phyloP scores from a whole-genome alignment of 1,139 yeast species.

The Geotrichum fermentans region DNA sequence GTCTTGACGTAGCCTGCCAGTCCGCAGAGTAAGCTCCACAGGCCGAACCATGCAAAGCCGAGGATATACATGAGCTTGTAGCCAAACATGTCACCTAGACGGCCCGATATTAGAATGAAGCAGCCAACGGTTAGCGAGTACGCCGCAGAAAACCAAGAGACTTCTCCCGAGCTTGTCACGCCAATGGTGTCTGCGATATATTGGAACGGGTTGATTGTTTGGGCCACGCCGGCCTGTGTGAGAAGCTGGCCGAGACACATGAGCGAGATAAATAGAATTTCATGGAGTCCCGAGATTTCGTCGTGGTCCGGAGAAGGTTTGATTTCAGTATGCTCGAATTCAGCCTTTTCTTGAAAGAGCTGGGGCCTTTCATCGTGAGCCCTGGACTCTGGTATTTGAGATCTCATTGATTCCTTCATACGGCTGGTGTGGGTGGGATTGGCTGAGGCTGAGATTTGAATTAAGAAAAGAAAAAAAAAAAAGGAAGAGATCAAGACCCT shows the following conservation, averaged over 20 bases:
- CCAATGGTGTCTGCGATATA: conserved; percentile 43
- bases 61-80: conserved; percentile 46
- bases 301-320: conserved; percentile 3
- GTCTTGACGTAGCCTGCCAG: conserved; percentile 43
- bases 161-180: conserved; percentile 40
- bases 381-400: neutral
- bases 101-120: conserved; percentile 55
- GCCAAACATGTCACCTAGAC: conserved; percentile 62
- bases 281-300: conserved; percentile 19
- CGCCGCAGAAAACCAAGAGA: conserved; percentile 58
- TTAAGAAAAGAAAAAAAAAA: too few species aligned
- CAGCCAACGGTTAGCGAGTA: conserved; percentile 59
- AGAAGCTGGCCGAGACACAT: conserved; percentile 45
- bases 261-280: conserved; percentile 33
- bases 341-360: neutral
- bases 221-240: conserved; percentile 50
- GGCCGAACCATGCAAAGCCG: conserved; percentile 47
- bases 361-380: neutral
- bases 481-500: too few species aligned
- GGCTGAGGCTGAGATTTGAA: too few species aligned
- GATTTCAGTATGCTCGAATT: neutral
- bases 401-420: too few species aligned
- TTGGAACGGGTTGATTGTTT: conserved; percentile 42
- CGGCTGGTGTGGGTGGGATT: too few species aligned
- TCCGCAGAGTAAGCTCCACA: conserved; percentile 52